Evolutionary conservation across 345 rosid species (phyloP).

Genomic region (Lumnitzera littorea): DNA sequence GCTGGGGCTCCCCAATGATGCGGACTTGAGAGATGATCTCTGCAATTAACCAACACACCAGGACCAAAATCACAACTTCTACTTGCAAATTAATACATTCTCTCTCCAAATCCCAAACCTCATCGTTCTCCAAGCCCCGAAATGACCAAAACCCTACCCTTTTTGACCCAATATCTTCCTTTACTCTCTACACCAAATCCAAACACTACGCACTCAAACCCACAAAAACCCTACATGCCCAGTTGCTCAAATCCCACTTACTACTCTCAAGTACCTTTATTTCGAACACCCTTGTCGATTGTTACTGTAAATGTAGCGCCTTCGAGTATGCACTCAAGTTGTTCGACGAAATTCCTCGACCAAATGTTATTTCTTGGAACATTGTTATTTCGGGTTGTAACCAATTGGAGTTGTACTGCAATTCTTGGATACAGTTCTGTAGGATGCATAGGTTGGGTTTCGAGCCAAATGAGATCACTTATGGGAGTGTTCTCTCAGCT

Average conservation of each 20-base stretch:
- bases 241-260: conserved; percentile 28
- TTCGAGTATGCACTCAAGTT: conserved; percentile 42
- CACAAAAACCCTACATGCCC: conserved; percentile 37
- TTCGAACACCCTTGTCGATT: conserved; percentile 36
- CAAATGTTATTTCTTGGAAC: conserved; percentile 57
- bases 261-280: conserved; percentile 26
- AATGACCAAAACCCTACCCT: too few species aligned
- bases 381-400: conserved; percentile 50
- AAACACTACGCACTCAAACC: conserved; percentile 17
- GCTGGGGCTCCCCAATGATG: too few species aligned
- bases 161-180: conserved; percentile 27
- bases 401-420: conserved; percentile 21
- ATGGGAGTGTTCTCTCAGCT: conserved; percentile 59
- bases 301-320: conserved; percentile 42
- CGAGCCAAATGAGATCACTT: conserved; percentile 46
- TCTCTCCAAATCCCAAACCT: too few species aligned
- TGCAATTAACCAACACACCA: too few species aligned
- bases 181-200: conserved; percentile 28
- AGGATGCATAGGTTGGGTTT: conserved; percentile 46
- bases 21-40: too few species aligned
- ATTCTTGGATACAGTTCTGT: conserved; percentile 34
- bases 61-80: too few species aligned
- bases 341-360: conserved; percentile 54
- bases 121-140: too few species aligned
- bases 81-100: too few species aligned